These are phyloP conservation scores for Pinus tabuliformis DNA, from an alignment of 75 land plant genomes.

Conservation along the genomic window DNA sequence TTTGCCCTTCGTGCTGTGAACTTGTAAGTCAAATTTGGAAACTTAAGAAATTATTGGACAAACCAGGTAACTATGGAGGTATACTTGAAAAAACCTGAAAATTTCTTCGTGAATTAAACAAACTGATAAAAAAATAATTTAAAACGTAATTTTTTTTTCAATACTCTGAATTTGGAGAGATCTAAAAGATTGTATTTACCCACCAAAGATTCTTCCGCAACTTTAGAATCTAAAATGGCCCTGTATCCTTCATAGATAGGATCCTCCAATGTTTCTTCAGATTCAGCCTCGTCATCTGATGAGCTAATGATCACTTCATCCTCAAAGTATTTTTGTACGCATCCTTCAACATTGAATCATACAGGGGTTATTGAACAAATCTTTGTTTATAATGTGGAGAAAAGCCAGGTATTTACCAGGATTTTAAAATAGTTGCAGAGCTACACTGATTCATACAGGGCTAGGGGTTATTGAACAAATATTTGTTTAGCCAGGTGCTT, in stretches of 20 bases:
- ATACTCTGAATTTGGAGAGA: too few relatives aligned
- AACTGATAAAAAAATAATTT: too few relatives aligned
- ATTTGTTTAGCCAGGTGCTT: neutral
- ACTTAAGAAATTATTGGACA: too few relatives aligned
- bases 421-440: neutral
- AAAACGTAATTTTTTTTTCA: too few relatives aligned
- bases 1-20: too few relatives aligned
- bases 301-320: neutral
- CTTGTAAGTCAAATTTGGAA: too few relatives aligned
- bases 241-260: slow-evolving; percentile 41
- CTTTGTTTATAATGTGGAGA: neutral
- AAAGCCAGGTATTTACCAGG: neutral
- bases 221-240: slow-evolving; percentile 66
- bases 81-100: too few relatives aligned
- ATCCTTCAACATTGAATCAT: slow-evolving; percentile 28
- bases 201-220: slow-evolving; percentile 65
- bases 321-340: slow-evolving; percentile 48
- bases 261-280: slow-evolving; percentile 29
- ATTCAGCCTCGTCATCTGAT: slow-evolving; percentile 4
- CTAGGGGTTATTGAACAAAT: too few relatives aligned
- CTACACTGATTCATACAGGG: neutral
- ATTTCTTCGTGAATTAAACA: too few relatives aligned
- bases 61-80: too few relatives aligned
- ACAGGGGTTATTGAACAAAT: neutral
- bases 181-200: neutral